A percentile compares a stretch with the other conserved stretches of the same genome.
Conservation (phyloP, 805 yeast species). For the Limtongia smithiae region DNA sequence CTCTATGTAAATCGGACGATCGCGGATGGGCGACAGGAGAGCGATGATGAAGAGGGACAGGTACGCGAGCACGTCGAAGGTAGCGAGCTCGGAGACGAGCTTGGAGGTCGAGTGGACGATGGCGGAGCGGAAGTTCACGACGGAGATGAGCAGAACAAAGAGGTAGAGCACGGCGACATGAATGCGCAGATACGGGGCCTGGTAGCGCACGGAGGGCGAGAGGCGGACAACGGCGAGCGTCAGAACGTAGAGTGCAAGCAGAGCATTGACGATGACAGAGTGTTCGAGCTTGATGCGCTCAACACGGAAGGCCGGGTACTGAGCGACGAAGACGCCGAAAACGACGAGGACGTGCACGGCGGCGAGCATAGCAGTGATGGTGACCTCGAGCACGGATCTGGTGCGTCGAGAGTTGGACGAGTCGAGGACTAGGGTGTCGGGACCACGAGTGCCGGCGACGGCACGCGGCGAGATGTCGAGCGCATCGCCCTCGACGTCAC, state of each 20-base stretch:
- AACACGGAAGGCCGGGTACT: conserved; percentile 11
- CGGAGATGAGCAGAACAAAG: conserved; percentile 19
- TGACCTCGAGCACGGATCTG: conserved; percentile 13
- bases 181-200: conserved; percentile 29
- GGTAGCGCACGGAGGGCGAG: conserved; percentile 15
- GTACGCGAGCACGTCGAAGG: conserved; percentile 42
- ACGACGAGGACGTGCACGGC: conserved; percentile 14
- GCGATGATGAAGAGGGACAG: conserved; percentile 46
- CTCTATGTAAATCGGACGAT: conserved; percentile 52
- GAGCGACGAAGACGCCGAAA: conserved; percentile 12
- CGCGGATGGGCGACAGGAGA: conserved; percentile 62
- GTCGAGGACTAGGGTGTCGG: conserved; percentile 6
- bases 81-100: conserved; percentile 24
- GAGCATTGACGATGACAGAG: background rate
- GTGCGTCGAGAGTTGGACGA: conserved; percentile 14
- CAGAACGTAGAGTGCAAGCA: conserved; percentile 26
- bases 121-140: conserved; percentile 33
- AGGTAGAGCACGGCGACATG: conserved; percentile 32
- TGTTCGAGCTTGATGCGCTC: conserved; percentile 4
- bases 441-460: background rate
- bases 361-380: conserved; percentile 8
- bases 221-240: conserved; percentile 28
- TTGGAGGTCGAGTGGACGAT: conserved; percentile 29
- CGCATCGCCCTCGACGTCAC: conserved; percentile 18
- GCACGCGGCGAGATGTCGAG: conserved; percentile 19